Evolutionary conservation across 768 basidiomycete genomes (phyloP), one percentile per base, ranked within the genome.

Genomic region (Dacryopinax spathularia): DNA sequence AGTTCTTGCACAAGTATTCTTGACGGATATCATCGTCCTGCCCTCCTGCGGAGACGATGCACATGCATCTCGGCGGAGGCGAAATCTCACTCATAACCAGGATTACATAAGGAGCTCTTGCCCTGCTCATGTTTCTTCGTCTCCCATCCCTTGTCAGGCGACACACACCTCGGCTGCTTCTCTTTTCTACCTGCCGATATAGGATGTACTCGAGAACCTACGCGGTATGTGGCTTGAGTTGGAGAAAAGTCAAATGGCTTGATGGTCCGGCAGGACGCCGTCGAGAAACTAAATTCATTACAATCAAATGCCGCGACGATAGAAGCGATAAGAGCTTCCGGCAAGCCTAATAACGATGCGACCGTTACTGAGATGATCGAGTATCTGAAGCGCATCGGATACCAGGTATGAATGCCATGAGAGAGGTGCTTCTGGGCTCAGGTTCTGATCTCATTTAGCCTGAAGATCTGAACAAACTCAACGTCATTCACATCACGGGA

Each of bases 271-370:
- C 60, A 79, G 69, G 85, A 89, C 67, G 90, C 90, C 0, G 77
- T 92, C 41, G 80, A 84, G 43, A 76, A 78, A 65, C 78, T 92
- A 59, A 92, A 93, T 73, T 78, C 86, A 35, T 78, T 91, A 1
- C 94, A 99, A 73, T 88, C 88, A 31, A 99, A 98, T 79, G 92
- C 92, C 18, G 90, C 92, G n/a, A 83, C 85, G 22, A 78, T 99
- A 25, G 91, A 93, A 31, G 89, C 88, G 20, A 80, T 86, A 34
- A 84, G 89, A 36, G 85, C 87, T 34, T 82, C 85, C 6, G 88
- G 89, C 1, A 83, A 83, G 3, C 78, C 78, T 31, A 74, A 81
- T 63, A 75, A 75, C 62, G 75, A 75, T 33, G 81, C 82, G 69
- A 88, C 88, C 22, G 87, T 96, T 43, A 82, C 84, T 13, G 90